phyloP scores from a whole-genome alignment of 306 rosid species.

The Adenanthera pavonina region DNA sequence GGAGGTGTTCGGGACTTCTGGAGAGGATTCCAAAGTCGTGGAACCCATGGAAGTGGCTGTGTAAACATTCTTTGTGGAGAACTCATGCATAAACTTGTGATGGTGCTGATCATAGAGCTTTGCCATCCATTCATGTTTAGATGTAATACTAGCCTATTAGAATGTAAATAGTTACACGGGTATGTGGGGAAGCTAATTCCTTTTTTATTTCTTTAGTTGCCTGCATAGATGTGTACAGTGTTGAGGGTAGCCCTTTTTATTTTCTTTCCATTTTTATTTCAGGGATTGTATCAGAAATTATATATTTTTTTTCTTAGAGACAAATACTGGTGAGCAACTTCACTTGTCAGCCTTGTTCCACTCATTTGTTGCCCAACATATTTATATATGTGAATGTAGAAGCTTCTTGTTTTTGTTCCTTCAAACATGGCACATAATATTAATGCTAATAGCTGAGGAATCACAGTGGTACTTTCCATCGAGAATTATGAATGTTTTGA shows the following conservation, averaged over 20 bases:
- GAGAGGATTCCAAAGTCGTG: constrained; percentile 42
- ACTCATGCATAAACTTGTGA: constrained; percentile 39
- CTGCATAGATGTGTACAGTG: constrained; percentile 69
- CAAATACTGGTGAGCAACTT: constrained; percentile 27
- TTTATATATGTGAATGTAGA: neutral
- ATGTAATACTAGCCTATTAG: constrained; percentile 40
- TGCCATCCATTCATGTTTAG: constrained; percentile 44
- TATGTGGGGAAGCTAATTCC: constrained; percentile 46
- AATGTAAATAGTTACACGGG: constrained; percentile 63
- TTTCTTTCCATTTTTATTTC: constrained; percentile 9
- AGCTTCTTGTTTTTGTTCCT: neutral
- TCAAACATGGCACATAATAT: neutral
- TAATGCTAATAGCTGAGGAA: neutral
- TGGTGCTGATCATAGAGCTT: constrained; percentile 39
- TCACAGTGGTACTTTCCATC: neutral
- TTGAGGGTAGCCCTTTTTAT: constrained; percentile 28
- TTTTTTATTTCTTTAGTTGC: constrained; percentile 46
- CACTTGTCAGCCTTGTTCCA: neutral
- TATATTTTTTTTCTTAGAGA: constrained; percentile 36
- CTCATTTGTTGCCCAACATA: neutral
- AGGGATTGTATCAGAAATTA: constrained; percentile 48
- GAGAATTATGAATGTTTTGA: too few relatives aligned
- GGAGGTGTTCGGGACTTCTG: constrained; percentile 46
- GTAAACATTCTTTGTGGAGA: constrained; percentile 36
- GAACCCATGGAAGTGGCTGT: constrained; percentile 55